Evolutionary conservation across 2,329 filamentous ascomycete genomes (phyloP), one percentile per base, ranked within the genome.

Genomic region (Calycina marina): DNA sequence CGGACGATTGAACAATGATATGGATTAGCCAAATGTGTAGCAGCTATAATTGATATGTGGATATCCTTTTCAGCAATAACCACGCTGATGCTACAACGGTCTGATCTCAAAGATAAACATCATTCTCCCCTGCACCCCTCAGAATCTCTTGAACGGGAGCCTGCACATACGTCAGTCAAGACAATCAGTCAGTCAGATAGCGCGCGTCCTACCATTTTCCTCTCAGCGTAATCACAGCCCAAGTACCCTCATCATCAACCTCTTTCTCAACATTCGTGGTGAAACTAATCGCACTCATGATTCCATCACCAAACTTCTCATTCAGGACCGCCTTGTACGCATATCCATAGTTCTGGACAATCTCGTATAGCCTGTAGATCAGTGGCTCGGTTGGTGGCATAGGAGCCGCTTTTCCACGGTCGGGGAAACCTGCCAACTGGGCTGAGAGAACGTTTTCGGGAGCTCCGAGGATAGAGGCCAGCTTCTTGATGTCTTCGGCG

Each of bases 301-400:
- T 96, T 1, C 88, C 88, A 52, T 86, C 80, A 0, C 80, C 80
- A 52, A 84, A 85, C 65, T 94, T 94, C 68, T 96, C 88, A 46
- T 96, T 94, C 56, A 94, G 55, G 4, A 96, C 71, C 1, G 85
- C 86, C 67, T 94, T 94, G 60, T 92, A 94, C 1, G 86, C 82
- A 55, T 93, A 92, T 11, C 88, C 88, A 51, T 94, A 94, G 56
- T 93, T 96, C 61, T 94, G 86, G 40, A 96, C 77, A 52, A 94
- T 80, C 65, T 96, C 88, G 55, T 84, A 94, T 38, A 94, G 56
- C 2, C 88, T 67, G 56, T 96, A 96, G 51, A 94, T 86, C 45
- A 92, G 58, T 4, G 84, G 84, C 53, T 93, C 84, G 37, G 71
- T 75, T 0, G 82, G 82, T 1, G 82, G 83, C 81, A 90, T 86